Percentiles rank a stretch among this genome's conserved stretches.
These are phyloP conservation scores for Canna indica DNA, from an alignment of 176 grass and related monocot species.

Conservation along the genomic window DNA sequence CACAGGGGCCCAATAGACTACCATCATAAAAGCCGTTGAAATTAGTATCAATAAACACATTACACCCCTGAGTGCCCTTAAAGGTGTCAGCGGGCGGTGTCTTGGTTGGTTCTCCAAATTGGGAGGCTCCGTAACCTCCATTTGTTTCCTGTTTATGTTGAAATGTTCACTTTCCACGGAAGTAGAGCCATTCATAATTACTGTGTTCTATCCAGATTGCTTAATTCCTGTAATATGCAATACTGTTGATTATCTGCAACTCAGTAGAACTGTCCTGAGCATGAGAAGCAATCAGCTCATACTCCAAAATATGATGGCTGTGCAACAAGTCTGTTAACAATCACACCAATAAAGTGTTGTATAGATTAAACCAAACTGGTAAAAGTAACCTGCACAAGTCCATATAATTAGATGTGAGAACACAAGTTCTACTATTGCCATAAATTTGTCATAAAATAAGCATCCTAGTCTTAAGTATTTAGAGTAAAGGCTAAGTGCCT, in stretches of 20 bases:
- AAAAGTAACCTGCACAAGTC: neutral
- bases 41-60: conserved; percentile 59
- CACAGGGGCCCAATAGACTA: conserved; percentile 55
- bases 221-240: neutral
- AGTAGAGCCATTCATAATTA: conserved; percentile 40
- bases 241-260: neutral
- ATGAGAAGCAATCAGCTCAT: neutral
- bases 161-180: conserved; percentile 13
- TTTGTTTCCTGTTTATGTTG: conserved; percentile 43
- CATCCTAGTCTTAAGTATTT: neutral
- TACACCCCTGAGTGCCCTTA: conserved; percentile 46
- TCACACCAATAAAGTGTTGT: neutral
- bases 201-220: neutral
- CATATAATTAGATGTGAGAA: neutral
- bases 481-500: neutral
- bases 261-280: neutral
- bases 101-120: conserved; percentile 34
- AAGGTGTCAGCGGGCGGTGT: conserved; percentile 28
- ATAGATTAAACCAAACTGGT: neutral
- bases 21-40: conserved; percentile 61
- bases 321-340: neutral
- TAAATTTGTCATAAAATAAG: neutral
- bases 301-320: neutral
- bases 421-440: neutral
- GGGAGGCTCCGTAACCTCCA: neutral